Evolutionary conservation across 495 filamentous ascomycete genomes (phyloP).

Genomic region (Aspergillus sparsus): DNA sequence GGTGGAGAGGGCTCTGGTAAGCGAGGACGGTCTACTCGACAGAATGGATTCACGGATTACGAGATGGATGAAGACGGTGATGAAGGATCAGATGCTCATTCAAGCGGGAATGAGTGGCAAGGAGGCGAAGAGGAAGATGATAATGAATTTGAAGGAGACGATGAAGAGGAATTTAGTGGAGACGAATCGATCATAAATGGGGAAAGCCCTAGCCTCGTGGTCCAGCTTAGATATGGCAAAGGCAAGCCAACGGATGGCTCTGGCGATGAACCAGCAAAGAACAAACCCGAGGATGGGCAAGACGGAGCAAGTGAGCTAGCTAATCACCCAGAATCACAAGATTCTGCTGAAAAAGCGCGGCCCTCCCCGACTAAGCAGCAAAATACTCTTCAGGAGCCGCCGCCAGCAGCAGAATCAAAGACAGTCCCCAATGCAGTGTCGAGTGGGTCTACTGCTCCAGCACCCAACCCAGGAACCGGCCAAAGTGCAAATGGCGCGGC

Average conservation of each 20-base stretch:
- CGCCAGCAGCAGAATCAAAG: not conserved
- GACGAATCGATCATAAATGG: constrained; percentile 59
- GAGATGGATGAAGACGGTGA: constrained; percentile 60
- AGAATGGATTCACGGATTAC: constrained; percentile 55
- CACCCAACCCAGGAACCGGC: not conserved
- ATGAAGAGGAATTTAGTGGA: constrained; percentile 60
- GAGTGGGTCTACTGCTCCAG: not conserved
- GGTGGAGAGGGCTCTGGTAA: constrained; percentile 36
- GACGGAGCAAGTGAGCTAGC: constrained; percentile 3
- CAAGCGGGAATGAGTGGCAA: constrained; percentile 62
- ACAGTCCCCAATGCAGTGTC: not conserved
- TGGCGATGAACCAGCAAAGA: constrained; percentile 25
- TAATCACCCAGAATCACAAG: constrained; percentile 3
- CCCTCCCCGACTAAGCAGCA: constrained; percentile 2
- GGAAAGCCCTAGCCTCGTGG: constrained; percentile 60
- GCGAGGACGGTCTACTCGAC: constrained; percentile 33
- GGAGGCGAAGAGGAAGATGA: constrained; percentile 74
- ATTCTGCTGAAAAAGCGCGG: not conserved
- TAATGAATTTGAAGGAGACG: constrained; percentile 65
- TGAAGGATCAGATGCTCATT: constrained; percentile 59
- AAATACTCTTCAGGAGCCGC: not conserved
- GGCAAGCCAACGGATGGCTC: constrained; percentile 27
- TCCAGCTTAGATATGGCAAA: constrained; percentile 61
- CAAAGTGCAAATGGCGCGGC: constrained; percentile 4
- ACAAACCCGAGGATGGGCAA: constrained; percentile 8